phyloP scores from a whole-genome alignment of 768 basidiomycete genomes.

The Suillus lakei region DNA sequence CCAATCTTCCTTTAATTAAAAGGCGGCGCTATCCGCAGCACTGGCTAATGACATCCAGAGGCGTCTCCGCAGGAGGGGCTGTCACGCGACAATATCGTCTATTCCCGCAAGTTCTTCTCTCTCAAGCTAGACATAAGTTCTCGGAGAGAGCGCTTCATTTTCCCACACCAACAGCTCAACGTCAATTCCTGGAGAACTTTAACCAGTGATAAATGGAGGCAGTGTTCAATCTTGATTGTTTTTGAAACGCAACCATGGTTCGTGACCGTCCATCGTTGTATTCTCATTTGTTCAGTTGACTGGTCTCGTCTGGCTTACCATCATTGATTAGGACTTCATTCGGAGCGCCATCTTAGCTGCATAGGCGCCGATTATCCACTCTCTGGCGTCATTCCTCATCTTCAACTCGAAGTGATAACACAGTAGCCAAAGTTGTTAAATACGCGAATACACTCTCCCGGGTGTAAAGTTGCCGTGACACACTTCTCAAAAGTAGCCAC shows the following conservation, averaged over 20 bases:
- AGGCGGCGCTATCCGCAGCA: no score
- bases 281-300: background rate
- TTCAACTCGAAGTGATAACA: background rate
- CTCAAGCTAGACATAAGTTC: background rate
- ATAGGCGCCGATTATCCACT: no score
- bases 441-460: no score
- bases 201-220: background rate
- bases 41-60: no score
- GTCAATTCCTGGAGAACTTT: background rate
- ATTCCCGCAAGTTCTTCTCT: background rate
- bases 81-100: no score
- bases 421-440: background rate
- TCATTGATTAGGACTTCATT: slow-evolving; percentile 12
- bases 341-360: no score
- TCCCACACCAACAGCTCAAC: no score
- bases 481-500: background rate
- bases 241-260: background rate
- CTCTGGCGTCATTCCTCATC: no score
- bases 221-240: background rate
- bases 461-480: no score
- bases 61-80: background rate
- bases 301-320: background rate
- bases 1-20: no score
- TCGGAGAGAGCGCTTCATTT: background rate
- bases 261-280: background rate